Evolutionary conservation across 352 stramenopile genomes (phyloP), one percentile per base, ranked within the genome.

Genomic region (Nothophytophthora sp.): DNA sequence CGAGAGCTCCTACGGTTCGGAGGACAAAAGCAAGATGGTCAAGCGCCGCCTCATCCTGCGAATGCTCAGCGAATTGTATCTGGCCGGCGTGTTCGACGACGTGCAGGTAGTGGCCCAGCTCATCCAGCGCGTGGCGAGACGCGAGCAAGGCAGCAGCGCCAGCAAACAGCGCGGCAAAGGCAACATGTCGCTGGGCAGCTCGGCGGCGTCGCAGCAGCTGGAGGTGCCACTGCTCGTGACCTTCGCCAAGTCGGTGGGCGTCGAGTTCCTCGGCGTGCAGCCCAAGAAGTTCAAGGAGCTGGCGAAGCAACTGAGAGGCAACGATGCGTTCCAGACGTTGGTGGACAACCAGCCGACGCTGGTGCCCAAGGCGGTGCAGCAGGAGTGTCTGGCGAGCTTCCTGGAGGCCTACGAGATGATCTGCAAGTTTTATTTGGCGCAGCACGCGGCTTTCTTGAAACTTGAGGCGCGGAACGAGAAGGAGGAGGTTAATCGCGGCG

Each of bases 151-250:
- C 49, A 42, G 55, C 29, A 49, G 55, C 11, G 25, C 23, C n/a
- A 47, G 42, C 16, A 57, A 68, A 46, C 24, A 60, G 50, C 59
- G 60, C 36, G 27, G 19, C 36, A 84, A 79, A 55, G 63, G 67
- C 19, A 84, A 72, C 48, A 84, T 70, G 59, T 66, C 66, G 1
- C 18, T 73, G 19, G 8, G 10, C 13, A 30, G 37, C 15, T 51
- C 61, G 28, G 56, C 50, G 11, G 54, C 71, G 8, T 66, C 73
- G 2, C 77, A 86, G 49, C 84, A 90, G 58, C 58, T 93, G 8
- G 95, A 99, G 81, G 90, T 97, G 12, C 90, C 91, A 58, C 68
- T 98, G 36, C 78, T 98, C 12, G 90, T 98, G 52, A 96, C 86
- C 43, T 98, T 98, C 76, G 91, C 90, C 41, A 98, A 98, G 62